phyloP scores from a whole-genome alignment of 2,329 filamentous ascomycete species.

The Trichoderma sp. region DNA sequence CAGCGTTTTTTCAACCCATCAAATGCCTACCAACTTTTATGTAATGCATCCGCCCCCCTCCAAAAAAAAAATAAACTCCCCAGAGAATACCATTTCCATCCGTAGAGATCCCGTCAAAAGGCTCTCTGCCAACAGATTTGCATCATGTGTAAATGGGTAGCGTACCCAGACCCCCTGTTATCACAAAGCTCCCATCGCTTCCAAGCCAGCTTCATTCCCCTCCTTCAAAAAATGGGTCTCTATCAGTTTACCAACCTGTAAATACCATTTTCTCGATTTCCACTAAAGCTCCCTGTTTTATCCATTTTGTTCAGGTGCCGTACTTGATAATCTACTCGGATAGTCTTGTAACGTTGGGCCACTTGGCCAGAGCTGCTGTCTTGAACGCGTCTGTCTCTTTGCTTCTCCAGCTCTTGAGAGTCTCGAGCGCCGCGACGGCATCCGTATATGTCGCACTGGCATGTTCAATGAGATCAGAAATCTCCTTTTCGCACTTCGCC shows the following conservation, averaged over 20 bases:
- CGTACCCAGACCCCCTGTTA: not conserved
- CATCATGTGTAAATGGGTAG: not conserved
- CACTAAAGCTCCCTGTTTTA: not conserved
- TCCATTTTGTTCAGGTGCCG: not conserved
- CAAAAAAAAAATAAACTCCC: not conserved
- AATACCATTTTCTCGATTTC: not conserved
- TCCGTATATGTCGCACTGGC: constrained; percentile 52
- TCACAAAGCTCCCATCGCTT: not conserved
- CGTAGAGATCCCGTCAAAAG: not conserved
- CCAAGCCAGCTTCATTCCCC: not conserved
- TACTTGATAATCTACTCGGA: constrained; percentile 21
- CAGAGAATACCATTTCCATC: not conserved
- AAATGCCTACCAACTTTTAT: constrained; percentile 18
- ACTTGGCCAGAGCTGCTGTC: constrained; percentile 47
- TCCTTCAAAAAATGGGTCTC: not conserved
- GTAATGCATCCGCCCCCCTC: not conserved
- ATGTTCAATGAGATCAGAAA: constrained; percentile 57
- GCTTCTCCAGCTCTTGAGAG: constrained; percentile 50
- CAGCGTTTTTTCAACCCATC: not conserved
- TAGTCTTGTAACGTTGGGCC: constrained; percentile 49
- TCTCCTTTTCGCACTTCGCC: constrained; percentile 56
- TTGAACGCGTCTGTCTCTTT: constrained; percentile 47
- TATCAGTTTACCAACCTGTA: not conserved
- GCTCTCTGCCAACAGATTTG: not conserved
- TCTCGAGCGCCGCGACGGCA: constrained; percentile 46